Conservation (phyloP, 768 basidiomycete species). For the Termitomyces sp. region DNA sequence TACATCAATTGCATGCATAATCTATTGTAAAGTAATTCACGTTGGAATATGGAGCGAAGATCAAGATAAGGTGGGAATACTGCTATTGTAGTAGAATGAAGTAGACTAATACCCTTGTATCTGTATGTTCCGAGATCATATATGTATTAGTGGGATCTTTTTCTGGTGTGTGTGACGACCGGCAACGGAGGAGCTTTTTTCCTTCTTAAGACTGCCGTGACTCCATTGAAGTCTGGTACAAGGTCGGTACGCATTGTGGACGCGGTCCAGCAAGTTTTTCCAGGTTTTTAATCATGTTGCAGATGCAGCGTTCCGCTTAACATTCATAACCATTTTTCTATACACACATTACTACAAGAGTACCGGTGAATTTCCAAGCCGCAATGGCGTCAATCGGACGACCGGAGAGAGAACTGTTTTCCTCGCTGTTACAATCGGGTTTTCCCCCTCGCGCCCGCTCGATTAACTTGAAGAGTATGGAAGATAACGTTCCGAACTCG, state of each 20-base stretch:
- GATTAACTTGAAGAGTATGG: conserved; percentile 11
- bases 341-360: neutral
- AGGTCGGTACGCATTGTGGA: neutral
- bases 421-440: conserved; percentile 2
- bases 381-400: neutral
- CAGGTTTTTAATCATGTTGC: conserved; percentile 3
- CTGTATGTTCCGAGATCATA: neutral
- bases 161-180: neutral
- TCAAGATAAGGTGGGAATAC: neutral
- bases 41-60: neutral
- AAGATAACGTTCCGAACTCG: conserved; percentile 3
- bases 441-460: neutral
- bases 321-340: conserved; percentile 3
- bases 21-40: conserved; percentile 4
- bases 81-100: neutral
- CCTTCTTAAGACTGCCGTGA: neutral
- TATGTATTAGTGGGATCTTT: neutral
- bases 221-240: neutral
- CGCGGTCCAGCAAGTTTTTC: neutral
- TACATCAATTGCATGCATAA: neutral
- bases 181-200: neutral
- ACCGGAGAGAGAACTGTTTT: neutral
- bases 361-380: neutral
- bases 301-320: conserved; percentile 2
- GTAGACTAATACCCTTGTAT: neutral